Evolutionary conservation across 2,329 filamentous ascomycete species (phyloP).

Genomic region (Acarospora socialis): DNA sequence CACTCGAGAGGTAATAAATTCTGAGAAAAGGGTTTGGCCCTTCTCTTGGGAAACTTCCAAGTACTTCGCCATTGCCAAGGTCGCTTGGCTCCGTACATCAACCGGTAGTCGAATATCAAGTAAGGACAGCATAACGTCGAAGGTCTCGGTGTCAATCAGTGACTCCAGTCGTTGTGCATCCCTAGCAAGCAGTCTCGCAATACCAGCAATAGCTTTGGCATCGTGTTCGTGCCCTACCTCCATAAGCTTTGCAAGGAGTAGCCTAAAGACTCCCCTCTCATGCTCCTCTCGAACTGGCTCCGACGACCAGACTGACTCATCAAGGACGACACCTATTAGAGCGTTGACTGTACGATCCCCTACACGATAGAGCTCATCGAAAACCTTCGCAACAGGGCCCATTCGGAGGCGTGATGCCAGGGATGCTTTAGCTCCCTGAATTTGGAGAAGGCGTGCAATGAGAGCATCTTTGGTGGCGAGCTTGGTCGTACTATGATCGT

Average conservation of each 20-base stretch:
- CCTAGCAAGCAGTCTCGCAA: conserved; percentile 43
- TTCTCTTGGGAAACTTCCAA: conserved; percentile 61
- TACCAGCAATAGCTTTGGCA: conserved; percentile 45
- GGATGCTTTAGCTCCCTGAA: conserved; percentile 27
- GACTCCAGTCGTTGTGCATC: conserved; percentile 35
- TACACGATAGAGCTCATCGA: conserved; percentile 34
- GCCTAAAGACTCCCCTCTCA: conserved; percentile 36
- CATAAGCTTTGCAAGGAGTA: conserved; percentile 79
- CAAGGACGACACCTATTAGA: conserved; percentile 32
- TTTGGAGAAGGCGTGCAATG: conserved; percentile 32
- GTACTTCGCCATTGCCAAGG: conserved; percentile 68
- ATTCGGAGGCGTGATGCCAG: conserved; percentile 28
- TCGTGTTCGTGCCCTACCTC: conserved; percentile 68
- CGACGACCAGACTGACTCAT: conserved; percentile 30
- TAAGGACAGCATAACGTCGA: conserved; percentile 75
- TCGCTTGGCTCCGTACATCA: conserved; percentile 64
- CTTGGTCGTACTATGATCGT: conserved; percentile 18
- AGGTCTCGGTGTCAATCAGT: conserved; percentile 50
- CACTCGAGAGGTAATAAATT: conserved; percentile 61
- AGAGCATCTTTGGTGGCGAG: conserved; percentile 31
- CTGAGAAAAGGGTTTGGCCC: conserved; percentile 54
- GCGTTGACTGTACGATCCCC: conserved; percentile 33
- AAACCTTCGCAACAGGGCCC: conserved; percentile 31
- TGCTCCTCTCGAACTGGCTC: conserved; percentile 29
- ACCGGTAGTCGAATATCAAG: conserved; percentile 70